Evolutionary conservation across 2,329 filamentous ascomycete genomes (phyloP), one percentile per base, ranked within the genome.

Genomic region (Pseudogymnoascus sp.): DNA sequence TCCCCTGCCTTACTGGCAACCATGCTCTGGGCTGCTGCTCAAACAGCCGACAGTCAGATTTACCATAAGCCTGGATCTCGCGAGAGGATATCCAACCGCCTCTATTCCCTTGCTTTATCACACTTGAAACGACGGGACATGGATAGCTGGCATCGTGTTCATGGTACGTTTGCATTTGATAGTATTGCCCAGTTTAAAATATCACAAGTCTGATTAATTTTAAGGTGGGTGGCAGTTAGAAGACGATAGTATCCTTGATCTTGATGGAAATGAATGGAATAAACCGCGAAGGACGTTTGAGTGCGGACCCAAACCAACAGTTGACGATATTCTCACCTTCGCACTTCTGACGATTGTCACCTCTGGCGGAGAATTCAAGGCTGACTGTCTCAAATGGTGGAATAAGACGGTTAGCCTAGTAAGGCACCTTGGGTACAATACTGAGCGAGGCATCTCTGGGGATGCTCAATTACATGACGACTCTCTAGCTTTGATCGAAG

Each of bases 341-440:
- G 71, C 75, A 5, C 72, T 79, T 1, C 68, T 80, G 5, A 74
- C 75, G 11, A 75, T 79, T 30, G 75, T 76, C 0, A 74, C 78
- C 3, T 80, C 78, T 0, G 77, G 75, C 0, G 74, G 77, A 9
- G 76, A 79, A 58, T 79, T 77, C 71, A 80, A 79, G 65, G 74
- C 75, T 3, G 78, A 80, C 62, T 75, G 74, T 62, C 70, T 77
- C 59, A 76, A 74, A 62, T 80, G 78, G 78, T 78, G 75, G 75
- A 74, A 72, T 62, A 77, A 78, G 64, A 74, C 77, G 18, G 39
- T 41, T 41, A 14, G 39, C 18, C 18, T 41, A 41, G 39, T 41
- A 12, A 41, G 39, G 39, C 39, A 41, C 39, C 39, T 41, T 41
- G 39, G 39, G 3, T 41, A 41, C 9, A 41, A 41, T 12, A 22